Evolutionary conservation across 2,329 filamentous ascomycete species (phyloP), one percentile per base, ranked within the genome.

Genomic region (Neopestalotiopsis clavispora): DNA sequence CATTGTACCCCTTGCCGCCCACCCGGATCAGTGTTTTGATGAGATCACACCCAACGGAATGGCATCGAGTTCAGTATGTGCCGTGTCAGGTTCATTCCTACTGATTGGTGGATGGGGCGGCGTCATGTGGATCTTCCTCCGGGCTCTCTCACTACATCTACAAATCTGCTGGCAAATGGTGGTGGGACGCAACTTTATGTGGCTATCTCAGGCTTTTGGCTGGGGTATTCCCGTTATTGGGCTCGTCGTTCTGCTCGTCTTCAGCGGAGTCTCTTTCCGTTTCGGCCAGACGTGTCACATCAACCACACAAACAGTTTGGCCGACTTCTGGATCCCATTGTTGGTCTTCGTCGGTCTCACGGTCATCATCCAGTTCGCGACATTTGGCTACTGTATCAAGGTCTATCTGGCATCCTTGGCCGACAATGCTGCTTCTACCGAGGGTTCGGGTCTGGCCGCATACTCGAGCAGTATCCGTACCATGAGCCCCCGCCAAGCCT

Each of bases 111-210:
- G 95, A 58, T 93, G 95, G 87, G 88, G 90, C 38, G 93, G 91
- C 60, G 89, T 94, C 40, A 90, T 97, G 80, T 99, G 96, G 95
- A 90, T 95, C 72, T 97, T 98, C 78, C 87, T 98, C 70, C 90
- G 96, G 71, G 93, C 95, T 0, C 83, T 98, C 42, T 97, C 94
- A 4, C 91, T 99, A 75, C 96, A 99, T 80, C 89, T 99, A 32
- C 96, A 98, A 80, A 98, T 99, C 72, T 98, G 95, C 84, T 99
- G 96, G 96, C 94, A 98, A 79, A 87, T 97, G 42, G 90, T 95
- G 7, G 93, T 97, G 4, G 96, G 96, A 52, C 89, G 90, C 59
- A 92, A 88, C 75, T 98, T 98, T 81, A 98, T 98, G 90, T 94
- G 94, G 84, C 88, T 89, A 72, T 91, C 95, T 3, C 90, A 97